phyloP scores from a whole-genome alignment of 2,329 filamentous ascomycete genomes.

The Davidsoniella virescens region DNA sequence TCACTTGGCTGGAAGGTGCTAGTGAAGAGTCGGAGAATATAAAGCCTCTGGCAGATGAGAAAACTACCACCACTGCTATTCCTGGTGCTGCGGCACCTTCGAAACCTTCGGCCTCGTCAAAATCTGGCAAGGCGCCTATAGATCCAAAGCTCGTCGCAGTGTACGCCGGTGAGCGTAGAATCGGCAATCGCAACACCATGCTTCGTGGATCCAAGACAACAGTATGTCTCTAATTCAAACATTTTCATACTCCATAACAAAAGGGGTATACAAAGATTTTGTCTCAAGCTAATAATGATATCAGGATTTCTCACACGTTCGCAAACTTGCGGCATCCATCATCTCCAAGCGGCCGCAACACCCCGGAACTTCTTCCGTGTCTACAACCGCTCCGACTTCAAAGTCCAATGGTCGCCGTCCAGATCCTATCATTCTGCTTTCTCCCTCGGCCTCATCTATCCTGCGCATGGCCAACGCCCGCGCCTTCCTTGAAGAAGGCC shows the following conservation, averaged over 20 bases:
- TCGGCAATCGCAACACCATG: constrained; percentile 82
- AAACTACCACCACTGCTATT: constrained; percentile 18
- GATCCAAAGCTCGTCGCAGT: constrained; percentile 76
- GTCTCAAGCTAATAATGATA: not conserved
- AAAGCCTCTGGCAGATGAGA: constrained; percentile 58
- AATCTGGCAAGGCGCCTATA: constrained; percentile 47
- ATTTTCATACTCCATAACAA: not conserved
- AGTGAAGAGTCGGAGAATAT: constrained; percentile 88
- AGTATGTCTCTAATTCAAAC: constrained; percentile 33
- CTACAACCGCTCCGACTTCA: constrained; percentile 25
- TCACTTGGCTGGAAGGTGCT: constrained; percentile 83
- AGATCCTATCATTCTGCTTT: constrained; percentile 90
- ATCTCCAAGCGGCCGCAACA: constrained; percentile 43
- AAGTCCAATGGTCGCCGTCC: constrained; percentile 35
- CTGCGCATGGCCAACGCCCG: constrained; percentile 94
- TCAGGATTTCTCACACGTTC: constrained; percentile 86
- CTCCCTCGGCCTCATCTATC: constrained; percentile 84
- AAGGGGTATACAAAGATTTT: not conserved
- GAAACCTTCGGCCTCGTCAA: constrained; percentile 21
- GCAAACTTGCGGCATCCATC: constrained; percentile 68
- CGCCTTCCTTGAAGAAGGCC: constrained; percentile 73
- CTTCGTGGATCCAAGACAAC: constrained; percentile 77
- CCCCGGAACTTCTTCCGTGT: constrained; percentile 17
- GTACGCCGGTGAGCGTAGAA: constrained; percentile 77
- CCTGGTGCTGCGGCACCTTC: constrained; percentile 22